Percentiles rank a stretch among this genome's conserved stretches.
Evolutionary conservation across 2,329 filamentous ascomycete genomes (phyloP).

Genomic region (Neofusicoccum kwambonambiense): DNA sequence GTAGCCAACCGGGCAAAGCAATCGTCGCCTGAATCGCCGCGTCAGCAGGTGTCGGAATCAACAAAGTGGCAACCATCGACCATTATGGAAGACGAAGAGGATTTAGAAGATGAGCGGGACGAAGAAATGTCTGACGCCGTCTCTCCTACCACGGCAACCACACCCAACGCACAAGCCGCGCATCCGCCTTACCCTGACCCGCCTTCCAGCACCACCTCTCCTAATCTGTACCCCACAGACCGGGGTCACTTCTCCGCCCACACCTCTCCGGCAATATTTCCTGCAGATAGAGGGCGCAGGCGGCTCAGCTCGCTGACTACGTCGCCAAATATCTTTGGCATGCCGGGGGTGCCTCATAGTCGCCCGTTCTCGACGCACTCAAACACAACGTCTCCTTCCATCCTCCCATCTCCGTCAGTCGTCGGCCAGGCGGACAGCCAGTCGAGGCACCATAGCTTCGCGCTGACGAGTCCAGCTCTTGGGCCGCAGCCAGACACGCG

Average conservation of each 20-base stretch:
- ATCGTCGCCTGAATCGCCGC: not conserved
- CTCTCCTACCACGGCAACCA: constrained; percentile 26
- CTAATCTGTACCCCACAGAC: constrained; percentile 38
- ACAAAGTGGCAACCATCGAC: constrained; percentile 24
- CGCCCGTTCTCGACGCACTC: constrained; percentile 38
- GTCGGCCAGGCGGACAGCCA: not conserved
- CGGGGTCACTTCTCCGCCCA: constrained; percentile 39
- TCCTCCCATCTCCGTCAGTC: constrained; percentile 31
- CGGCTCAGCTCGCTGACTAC: not conserved
- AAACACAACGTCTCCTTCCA: constrained; percentile 34
- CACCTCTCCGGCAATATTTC: constrained; percentile 35
- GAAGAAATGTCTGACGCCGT: constrained; percentile 41
- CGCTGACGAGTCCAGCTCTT: constrained; percentile 37
- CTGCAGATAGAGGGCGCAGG: constrained; percentile 43
- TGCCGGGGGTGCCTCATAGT: not conserved
- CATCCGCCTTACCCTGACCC: not conserved
- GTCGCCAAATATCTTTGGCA: constrained; percentile 38
- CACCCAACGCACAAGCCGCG: not conserved
- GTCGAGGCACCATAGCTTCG: constrained; percentile 21
- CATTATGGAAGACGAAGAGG: constrained; percentile 31
- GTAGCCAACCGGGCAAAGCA: constrained; percentile 5
- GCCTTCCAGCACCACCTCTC: constrained; percentile 31
- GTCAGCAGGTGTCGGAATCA: constrained; percentile 20
- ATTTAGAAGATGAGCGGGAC: constrained; percentile 45
- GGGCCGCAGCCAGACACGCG: constrained; percentile 35